Percentiles rank a stretch among this genome's conserved stretches.
Evolutionary conservation across 2,329 filamentous ascomycete genomes (phyloP).

Genomic region (Colletotrichum euphorbiae): DNA sequence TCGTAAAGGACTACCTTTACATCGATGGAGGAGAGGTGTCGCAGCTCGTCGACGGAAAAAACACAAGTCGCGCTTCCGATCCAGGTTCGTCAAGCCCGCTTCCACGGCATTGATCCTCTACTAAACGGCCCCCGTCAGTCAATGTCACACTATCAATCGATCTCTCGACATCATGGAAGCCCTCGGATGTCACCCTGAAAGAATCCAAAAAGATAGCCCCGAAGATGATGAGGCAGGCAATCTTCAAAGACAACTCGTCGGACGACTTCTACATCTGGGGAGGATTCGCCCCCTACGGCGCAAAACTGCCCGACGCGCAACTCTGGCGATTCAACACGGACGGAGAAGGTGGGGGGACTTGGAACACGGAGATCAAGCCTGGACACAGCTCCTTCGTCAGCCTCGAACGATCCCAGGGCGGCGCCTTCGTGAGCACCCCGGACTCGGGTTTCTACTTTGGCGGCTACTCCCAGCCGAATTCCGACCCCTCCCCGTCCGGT

Average conservation of each 20-base stretch:
- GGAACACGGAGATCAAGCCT: slow-evolving; percentile 34
- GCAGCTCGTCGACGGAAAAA: slow-evolving; percentile 19
- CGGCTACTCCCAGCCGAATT: slow-evolving; percentile 19
- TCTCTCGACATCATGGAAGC: slow-evolving; percentile 38
- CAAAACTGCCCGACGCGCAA: slow-evolving; percentile 2
- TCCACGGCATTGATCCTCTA: no score
- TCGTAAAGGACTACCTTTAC: slow-evolving; percentile 31
- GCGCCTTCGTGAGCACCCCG: slow-evolving; percentile 30
- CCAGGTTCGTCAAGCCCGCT: slow-evolving; percentile 1
- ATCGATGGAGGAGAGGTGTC: slow-evolving; percentile 37
- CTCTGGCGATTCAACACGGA: slow-evolving; percentile 39
- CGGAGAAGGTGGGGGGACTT: slow-evolving; percentile 35
- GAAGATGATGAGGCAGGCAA: slow-evolving; percentile 29
- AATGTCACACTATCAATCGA: slow-evolving; percentile 41
- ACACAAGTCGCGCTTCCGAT: slow-evolving; percentile 5
- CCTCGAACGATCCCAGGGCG: slow-evolving; percentile 27
- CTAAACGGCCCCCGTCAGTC: slow-evolving; percentile 16
- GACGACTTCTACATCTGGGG: slow-evolving; percentile 41
- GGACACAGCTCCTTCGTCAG: slow-evolving; percentile 24
- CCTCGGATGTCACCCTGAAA: slow-evolving; percentile 24
- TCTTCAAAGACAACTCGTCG: slow-evolving; percentile 27
- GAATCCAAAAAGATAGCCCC: slow-evolving; percentile 32
- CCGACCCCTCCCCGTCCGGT: slow-evolving; percentile 19
- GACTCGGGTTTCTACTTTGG: slow-evolving; percentile 39
- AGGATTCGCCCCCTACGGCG: slow-evolving; percentile 23